phyloP scores from a whole-genome alignment of 2,329 filamentous ascomycete species.

The Curvularia sp. region DNA sequence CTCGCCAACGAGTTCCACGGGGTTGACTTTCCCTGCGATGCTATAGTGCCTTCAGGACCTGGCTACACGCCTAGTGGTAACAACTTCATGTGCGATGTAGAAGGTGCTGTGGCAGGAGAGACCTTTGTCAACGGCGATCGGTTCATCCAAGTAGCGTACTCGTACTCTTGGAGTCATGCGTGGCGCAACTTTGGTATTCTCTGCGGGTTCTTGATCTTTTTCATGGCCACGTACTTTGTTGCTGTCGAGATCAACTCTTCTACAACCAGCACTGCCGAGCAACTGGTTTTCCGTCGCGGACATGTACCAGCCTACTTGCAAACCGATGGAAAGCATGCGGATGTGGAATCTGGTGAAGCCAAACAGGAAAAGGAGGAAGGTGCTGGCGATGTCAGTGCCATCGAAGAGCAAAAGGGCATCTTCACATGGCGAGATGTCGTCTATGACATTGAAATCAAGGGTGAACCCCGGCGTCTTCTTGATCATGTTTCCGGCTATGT shows the following conservation, averaged over 20 bases:
- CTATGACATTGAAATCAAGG: constrained; percentile 49
- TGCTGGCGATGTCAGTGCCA: constrained; percentile 49
- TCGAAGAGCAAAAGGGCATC: constrained; percentile 51
- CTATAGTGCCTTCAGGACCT: constrained; percentile 49
- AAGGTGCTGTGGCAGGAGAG: constrained; percentile 51
- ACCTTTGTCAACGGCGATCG: constrained; percentile 50
- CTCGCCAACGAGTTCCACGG: constrained; percentile 73
- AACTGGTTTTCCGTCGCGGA: constrained; percentile 67
- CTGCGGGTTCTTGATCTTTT: constrained; percentile 68
- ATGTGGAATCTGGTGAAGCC: constrained; percentile 46
- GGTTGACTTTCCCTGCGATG: constrained; percentile 44
- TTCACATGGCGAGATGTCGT: constrained; percentile 50
- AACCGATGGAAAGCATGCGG: constrained; percentile 37
- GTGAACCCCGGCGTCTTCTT: constrained; percentile 59
- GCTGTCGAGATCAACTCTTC: constrained; percentile 70
- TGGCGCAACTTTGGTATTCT: constrained; percentile 71
- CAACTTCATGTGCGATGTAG: constrained; percentile 48
- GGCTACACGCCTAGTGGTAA: constrained; percentile 38
- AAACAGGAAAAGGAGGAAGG: constrained; percentile 38
- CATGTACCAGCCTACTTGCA: constrained; percentile 53
- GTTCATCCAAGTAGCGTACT: constrained; percentile 41
- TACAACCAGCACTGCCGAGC: constrained; percentile 69
- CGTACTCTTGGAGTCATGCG: constrained; percentile 52
- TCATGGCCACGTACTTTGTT: constrained; percentile 68
- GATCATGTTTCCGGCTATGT: constrained; percentile 63